phyloP scores from a whole-genome alignment of 768 basidiomycete genomes.

The Trametes cinnabarina region DNA sequence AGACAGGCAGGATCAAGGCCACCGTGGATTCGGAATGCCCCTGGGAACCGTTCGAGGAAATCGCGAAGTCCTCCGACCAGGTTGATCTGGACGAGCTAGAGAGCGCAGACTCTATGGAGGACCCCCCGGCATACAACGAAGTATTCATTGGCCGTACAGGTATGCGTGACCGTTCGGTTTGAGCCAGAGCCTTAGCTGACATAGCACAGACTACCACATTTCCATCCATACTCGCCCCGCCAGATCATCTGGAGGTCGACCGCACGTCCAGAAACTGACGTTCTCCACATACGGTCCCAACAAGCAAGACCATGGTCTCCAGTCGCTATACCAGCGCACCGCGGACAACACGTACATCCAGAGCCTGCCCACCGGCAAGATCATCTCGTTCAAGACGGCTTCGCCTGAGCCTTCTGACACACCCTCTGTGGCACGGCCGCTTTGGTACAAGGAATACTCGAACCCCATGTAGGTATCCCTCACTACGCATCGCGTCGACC shows the following conservation, averaged over 20 bases:
- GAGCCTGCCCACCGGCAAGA: conserved; percentile 72
- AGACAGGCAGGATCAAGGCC: conserved; percentile 78
- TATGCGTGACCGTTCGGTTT: conserved; percentile 30
- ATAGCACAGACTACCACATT: conserved; percentile 76
- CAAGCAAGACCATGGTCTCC: conserved; percentile 73
- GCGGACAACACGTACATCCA: conserved; percentile 82
- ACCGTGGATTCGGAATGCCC: conserved; percentile 75
- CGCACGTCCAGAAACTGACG: conserved; percentile 73
- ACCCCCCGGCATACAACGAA: conserved; percentile 33
- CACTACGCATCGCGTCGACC: neutral
- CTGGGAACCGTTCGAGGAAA: conserved; percentile 66
- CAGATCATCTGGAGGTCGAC: conserved; percentile 32
- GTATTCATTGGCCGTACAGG: conserved; percentile 69
- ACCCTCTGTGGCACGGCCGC: conserved; percentile 36
- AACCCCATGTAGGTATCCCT: conserved; percentile 60
- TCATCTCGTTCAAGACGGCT: conserved; percentile 67
- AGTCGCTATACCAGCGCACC: conserved; percentile 70
- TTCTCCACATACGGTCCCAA: conserved; percentile 95
- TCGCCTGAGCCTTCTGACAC: conserved; percentile 30
- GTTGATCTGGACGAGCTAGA: conserved; percentile 59
- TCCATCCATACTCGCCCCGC: conserved; percentile 68
- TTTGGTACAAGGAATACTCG: conserved; percentile 62
- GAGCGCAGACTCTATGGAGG: conserved; percentile 41
- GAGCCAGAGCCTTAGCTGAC: neutral
- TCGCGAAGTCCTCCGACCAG: conserved; percentile 36